These are phyloP conservation scores for Pseudonitzschia pungens DNA, from an alignment of 108 stramenopile species.

Conservation along the genomic window DNA sequence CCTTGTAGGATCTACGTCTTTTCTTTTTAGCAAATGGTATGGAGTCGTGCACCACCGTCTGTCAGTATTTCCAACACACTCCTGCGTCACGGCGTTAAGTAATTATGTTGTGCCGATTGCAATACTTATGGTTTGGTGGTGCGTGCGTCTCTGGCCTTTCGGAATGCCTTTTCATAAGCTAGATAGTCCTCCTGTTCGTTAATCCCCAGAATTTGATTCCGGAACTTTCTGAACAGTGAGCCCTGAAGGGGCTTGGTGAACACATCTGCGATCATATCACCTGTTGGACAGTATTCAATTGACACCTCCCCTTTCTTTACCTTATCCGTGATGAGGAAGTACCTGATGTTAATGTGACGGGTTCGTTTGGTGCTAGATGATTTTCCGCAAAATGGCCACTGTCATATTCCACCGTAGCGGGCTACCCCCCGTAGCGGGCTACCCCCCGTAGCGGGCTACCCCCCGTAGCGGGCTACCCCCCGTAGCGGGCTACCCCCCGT, in stretches of 20 bases:
- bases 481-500: too few species aligned
- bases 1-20: too few species aligned
- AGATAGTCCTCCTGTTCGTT: neutral
- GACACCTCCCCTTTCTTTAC: constrained; percentile 25
- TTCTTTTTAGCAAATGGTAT: too few species aligned
- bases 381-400: too few species aligned
- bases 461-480: too few species aligned
- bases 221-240: neutral
- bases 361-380: constrained; percentile 27
- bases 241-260: constrained; percentile 42
- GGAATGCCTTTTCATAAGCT: neutral
- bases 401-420: too few species aligned
- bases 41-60: too few species aligned
- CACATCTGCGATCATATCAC: constrained; percentile 10
- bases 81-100: neutral
- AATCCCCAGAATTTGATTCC: neutral
- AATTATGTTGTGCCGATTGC: too few species aligned
- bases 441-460: too few species aligned
- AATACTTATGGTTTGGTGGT: neutral
- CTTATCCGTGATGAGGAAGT: constrained; percentile 49
- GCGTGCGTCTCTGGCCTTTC: neutral
- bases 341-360: constrained; percentile 42
- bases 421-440: too few species aligned
- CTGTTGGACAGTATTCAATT: constrained; percentile 44
- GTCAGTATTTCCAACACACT: neutral